Evolutionary conservation across 371 early-diverging fungal genomes (phyloP), one percentile per base, ranked within the genome.

Genomic region (Gilbertella persicaria): DNA sequence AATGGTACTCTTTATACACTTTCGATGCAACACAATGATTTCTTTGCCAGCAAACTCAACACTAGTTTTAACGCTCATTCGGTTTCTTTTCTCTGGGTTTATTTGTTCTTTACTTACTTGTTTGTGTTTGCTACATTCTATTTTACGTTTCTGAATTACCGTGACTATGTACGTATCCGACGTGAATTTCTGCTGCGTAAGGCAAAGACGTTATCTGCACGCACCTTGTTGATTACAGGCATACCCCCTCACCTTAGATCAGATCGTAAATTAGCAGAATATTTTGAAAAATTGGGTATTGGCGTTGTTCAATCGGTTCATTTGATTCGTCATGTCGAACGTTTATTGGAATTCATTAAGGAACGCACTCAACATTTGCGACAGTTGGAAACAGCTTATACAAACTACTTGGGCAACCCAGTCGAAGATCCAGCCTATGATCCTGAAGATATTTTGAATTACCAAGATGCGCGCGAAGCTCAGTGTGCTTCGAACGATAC

Each of bases 221-320:
- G 85, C n/a, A 79, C 83, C 2, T 69, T 86, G 17, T 64, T 86
- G 60, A 74, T 86, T 14, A 76, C 78, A 0, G 84, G 81, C 2
- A 67, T 86, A n/a, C 87, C 87, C 16, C 57, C 71, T 0, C 54
- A 69, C 13, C 50, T 84, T 14, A 77, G 84, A 39, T 67, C 70
- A 4, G 80, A 84, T 49, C 53, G 67, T 8, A 60, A 64, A 14
- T 53, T 86, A 10, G 80, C 84, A 13, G 78, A 78, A 1, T 86
- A 79, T 55, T 86, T 83, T 53, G 80, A 82, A 29, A 68, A 67
- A 0, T 53, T 86, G 20, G 80, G 78, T 10, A 69, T 75, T 19
- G 87, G 87, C 26, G 60, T 60, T 0, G 87, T 86, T 4, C 80
- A 86, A 26, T 78, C 78, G 2, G 85, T 82, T 0, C 80, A 82